These are phyloP conservation scores for Capniomyces stellatus DNA, from an alignment of 371 early-diverging fungal species.

Conservation along the genomic window DNA sequence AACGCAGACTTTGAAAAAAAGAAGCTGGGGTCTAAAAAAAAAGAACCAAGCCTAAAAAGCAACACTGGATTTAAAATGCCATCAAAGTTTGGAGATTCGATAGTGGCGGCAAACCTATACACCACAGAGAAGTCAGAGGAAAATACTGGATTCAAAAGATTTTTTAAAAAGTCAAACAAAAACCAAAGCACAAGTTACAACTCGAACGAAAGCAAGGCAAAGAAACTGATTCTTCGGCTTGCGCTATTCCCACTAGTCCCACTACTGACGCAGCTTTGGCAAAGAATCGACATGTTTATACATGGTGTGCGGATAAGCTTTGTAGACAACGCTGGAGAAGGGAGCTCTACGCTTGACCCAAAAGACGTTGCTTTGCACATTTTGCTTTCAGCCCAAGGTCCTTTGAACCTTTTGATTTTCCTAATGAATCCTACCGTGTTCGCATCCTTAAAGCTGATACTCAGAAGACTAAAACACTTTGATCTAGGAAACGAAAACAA, in stretches of 20 bases:
- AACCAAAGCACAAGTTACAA: neutral
- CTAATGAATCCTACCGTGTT: conserved; percentile 1
- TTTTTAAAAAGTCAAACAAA: neutral
- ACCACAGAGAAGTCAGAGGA: neutral
- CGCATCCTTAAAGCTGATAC: neutral
- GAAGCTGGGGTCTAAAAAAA: too few species aligned
- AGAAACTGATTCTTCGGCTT: neutral
- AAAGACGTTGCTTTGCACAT: neutral
- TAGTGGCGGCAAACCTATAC: neutral
- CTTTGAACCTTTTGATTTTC: neutral
- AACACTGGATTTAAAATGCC: too few species aligned
- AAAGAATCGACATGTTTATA: conserved; percentile 3
- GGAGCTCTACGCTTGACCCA: neutral
- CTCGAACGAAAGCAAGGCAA: neutral
- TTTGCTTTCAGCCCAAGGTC: neutral
- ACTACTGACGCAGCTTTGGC: neutral
- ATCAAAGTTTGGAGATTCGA: neutral
- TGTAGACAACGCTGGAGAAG: neutral
- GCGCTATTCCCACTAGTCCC: conserved; percentile 2
- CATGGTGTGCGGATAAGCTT: neutral
- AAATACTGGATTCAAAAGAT: neutral
- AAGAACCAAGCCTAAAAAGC: too few species aligned
- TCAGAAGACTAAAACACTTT: neutral
- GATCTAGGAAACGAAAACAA: neutral
- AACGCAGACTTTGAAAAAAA: too few species aligned